A percentile compares a stretch with the other conserved stretches of the same genome.
These are phyloP conservation scores for Drechslerella stenobrocha DNA, from an alignment of 2,329 filamentous ascomycete species.

Conservation along the genomic window DNA sequence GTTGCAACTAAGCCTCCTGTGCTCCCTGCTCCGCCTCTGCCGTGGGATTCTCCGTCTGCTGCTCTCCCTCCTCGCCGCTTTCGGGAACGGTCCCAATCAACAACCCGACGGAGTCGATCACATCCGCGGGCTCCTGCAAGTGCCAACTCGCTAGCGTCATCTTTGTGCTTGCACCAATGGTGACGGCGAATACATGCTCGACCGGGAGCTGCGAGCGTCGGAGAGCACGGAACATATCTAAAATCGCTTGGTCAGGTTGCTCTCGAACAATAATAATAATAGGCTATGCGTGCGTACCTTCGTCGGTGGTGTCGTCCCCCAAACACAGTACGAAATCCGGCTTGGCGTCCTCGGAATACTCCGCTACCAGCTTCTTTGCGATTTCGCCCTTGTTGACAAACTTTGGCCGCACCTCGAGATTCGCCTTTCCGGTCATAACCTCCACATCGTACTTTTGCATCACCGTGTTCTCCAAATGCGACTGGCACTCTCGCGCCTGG, in stretches of 20 bases:
- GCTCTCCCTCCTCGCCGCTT: conserved; percentile 5
- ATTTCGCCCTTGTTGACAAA: conserved; percentile 99
- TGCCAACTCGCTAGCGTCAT: conserved; percentile 89
- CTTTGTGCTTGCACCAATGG: conserved; percentile 88
- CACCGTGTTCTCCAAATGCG: conserved; percentile 76
- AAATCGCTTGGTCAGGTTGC: conserved; percentile 42
- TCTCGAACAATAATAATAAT: background rate
- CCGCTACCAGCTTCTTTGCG: conserved; percentile 75
- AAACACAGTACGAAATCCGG: conserved; percentile 87
- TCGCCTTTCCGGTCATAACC: conserved; percentile 95
- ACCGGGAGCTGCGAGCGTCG: conserved; percentile 61
- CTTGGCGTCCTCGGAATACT: conserved; percentile 64
- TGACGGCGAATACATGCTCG: conserved; percentile 80
- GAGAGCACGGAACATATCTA: conserved; percentile 82
- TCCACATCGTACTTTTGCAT: conserved; percentile 84
- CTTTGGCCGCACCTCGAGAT: conserved; percentile 91
- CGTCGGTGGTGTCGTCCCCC: conserved; percentile 95
- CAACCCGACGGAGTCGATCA: conserved; percentile 68
- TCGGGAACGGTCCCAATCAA: conserved; percentile 58
- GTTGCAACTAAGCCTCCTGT: conserved; percentile 9
- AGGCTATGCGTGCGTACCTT: conserved; percentile 68
- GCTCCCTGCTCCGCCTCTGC: conserved; percentile 9
- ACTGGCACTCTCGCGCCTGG: conserved; percentile 78
- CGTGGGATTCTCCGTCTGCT: conserved; percentile 7
- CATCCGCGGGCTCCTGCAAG: conserved; percentile 82